Conservation (phyloP, 495 filamentous ascomycete species). For the Staphylotrichum longicolle region DNA sequence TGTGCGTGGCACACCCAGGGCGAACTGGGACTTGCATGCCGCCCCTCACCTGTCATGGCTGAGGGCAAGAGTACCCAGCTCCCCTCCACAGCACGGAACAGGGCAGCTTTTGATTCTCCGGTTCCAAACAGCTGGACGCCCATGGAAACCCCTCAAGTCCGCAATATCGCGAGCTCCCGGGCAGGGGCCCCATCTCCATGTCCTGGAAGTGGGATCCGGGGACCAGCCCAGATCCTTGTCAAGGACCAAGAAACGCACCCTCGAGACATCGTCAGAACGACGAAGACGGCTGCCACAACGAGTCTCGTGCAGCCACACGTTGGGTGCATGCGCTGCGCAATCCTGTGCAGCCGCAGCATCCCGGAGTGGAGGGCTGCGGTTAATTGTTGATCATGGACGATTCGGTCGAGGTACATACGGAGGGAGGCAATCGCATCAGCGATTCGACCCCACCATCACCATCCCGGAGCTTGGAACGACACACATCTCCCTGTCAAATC, state of each 20-base stretch:
- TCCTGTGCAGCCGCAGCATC: neutral
- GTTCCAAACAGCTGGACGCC: too few species aligned
- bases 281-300: slow-evolving; percentile 2
- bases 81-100: too few species aligned
- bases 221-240: too few species aligned
- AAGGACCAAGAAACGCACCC: neutral
- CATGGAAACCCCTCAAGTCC: neutral
- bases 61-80: neutral
- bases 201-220: too few species aligned
- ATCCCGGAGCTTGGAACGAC: neutral
- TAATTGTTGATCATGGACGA: slow-evolving; percentile 10
- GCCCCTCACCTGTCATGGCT: neutral
- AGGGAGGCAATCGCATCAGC: neutral
- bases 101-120: too few species aligned
- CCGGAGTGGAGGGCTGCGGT: neutral
- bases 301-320: slow-evolving; percentile 9
- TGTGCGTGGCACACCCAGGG: neutral
- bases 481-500: too few species aligned
- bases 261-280: neutral
- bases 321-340: too few species aligned
- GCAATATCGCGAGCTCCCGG: neutral
- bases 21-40: neutral
- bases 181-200: neutral
- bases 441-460: neutral
- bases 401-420: slow-evolving; percentile 9